Evolutionary conservation across 192 early-diverging fungal species (phyloP).

Genomic region (Backusella luteola): DNA sequence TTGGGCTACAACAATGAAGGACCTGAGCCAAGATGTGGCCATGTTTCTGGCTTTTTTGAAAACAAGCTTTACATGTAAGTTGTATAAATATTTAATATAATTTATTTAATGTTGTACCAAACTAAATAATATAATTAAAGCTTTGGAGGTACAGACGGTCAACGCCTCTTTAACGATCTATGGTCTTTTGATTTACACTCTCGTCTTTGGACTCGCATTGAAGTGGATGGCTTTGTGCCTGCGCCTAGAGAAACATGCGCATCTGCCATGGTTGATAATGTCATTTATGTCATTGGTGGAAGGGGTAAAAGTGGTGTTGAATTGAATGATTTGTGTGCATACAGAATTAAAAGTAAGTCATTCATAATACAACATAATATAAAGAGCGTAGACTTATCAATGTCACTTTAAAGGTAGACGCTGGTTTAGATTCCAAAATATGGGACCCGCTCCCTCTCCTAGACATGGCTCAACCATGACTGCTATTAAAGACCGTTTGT

Average conservation of each 20-base stretch:
- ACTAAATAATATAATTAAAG: constrained; percentile 21
- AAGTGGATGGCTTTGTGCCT: constrained; percentile 46
- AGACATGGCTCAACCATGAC: constrained; percentile 48
- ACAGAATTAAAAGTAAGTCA: constrained; percentile 46
- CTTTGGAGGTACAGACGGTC: constrained; percentile 57
- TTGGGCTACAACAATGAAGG: constrained; percentile 25
- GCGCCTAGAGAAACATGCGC: constrained; percentile 42
- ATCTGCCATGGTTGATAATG: constrained; percentile 41
- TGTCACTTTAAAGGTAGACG: constrained; percentile 36
- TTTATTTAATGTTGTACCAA: constrained; percentile 1
- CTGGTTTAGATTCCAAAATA: constrained; percentile 53
- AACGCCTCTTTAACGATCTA: constrained; percentile 52
- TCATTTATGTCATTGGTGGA: constrained; percentile 57
- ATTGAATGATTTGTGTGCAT: constrained; percentile 51
- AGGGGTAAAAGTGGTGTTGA: constrained; percentile 43
- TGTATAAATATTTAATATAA: not conserved
- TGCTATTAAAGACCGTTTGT: constrained; percentile 47
- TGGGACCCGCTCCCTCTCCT: constrained; percentile 41
- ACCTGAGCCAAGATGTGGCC: constrained; percentile 27
- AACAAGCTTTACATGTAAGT: constrained; percentile 33
- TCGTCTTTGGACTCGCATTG: constrained; percentile 44
- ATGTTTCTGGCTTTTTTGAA: constrained; percentile 25
- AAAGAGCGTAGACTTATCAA: not conserved
- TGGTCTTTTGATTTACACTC: constrained; percentile 53
- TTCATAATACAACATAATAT: not conserved